phyloP scores from a whole-genome alignment of 805 yeast species.

The Nakazawaea ishiwadae region DNA sequence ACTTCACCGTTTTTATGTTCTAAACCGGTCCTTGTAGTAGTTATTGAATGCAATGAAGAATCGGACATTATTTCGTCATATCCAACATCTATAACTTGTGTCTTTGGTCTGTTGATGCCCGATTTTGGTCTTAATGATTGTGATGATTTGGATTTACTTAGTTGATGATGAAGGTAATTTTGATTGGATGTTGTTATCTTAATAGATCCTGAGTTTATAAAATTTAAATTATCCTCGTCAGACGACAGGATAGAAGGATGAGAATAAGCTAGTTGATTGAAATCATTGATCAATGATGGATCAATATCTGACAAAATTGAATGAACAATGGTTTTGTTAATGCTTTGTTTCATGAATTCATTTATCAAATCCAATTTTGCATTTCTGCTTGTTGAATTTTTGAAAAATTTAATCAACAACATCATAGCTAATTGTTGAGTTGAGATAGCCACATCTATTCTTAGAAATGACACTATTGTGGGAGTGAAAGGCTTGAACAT shows the following conservation, averaged over 20 bases:
- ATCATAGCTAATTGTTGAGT: constrained; percentile 3
- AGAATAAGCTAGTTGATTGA: constrained; percentile 5
- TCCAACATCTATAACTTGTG: too few relatives aligned
- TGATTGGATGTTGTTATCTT: constrained; percentile 19
- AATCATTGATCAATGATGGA: constrained; percentile 19
- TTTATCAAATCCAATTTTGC: constrained; percentile 42
- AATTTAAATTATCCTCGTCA: constrained; percentile 10
- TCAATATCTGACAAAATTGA: constrained; percentile 27
- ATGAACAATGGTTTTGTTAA: constrained; percentile 21
- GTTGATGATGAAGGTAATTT: background rate
- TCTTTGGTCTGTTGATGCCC: too few relatives aligned
- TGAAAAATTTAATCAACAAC: constrained; percentile 33
- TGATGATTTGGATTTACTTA: constrained; percentile 14
- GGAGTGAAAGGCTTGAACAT: constrained; percentile 26
- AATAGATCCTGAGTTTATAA: constrained; percentile 25
- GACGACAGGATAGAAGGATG: background rate
- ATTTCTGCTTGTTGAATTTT: constrained; percentile 26
- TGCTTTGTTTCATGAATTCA: constrained; percentile 32
- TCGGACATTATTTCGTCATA: constrained; percentile 3
- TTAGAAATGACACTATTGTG: constrained; percentile 19
- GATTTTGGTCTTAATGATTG: constrained; percentile 9
- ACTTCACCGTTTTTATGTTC: constrained; percentile 1
- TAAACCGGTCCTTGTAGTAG: constrained; percentile 2
- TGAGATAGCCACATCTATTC: constrained; percentile 10
- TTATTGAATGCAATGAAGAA: constrained; percentile 11